Percentiles rank a stretch among this genome's conserved stretches.
Evolutionary conservation across 2,329 filamentous ascomycete species (phyloP).

Genomic region (Penicillium sp.): DNA sequence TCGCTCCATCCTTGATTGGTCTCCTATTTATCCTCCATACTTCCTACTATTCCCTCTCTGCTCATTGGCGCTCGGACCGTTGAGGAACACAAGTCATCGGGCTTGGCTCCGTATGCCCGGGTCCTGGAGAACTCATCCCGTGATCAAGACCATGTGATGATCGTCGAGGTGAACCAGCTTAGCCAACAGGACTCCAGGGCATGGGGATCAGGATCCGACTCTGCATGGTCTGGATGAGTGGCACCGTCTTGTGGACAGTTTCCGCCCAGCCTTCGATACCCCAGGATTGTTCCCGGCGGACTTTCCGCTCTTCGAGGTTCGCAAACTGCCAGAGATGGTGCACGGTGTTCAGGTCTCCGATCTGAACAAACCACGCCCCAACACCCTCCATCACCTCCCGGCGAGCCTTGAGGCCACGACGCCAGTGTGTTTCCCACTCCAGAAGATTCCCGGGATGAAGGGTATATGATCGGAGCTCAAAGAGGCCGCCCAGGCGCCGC

Average conservation of each 20-base stretch:
- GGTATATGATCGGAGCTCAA: constrained; percentile 93
- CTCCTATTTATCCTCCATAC: too few species aligned
- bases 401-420: constrained; percentile 77
- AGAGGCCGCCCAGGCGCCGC: constrained; percentile 79
- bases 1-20: too few species aligned
- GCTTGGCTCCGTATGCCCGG: too few species aligned
- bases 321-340: constrained; percentile 99
- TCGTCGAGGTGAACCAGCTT: too few species aligned
- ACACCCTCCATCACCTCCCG: constrained; percentile 98
- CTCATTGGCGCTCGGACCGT: too few species aligned
- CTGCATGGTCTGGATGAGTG: constrained; percentile 93
- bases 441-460: constrained; percentile 89
- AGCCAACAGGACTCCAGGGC: constrained; percentile 91
- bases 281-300: constrained; percentile 90
- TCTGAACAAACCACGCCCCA: constrained; percentile 96
- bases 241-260: constrained; percentile 96
- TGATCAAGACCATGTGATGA: too few species aligned
- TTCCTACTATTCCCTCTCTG: too few species aligned
- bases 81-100: too few species aligned
- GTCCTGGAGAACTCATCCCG: too few species aligned
- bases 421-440: constrained; percentile 98
- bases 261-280: constrained; percentile 89
- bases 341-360: constrained; percentile 93
- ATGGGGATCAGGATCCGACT: constrained; percentile 86
- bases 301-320: constrained; percentile 84